These are phyloP conservation scores for Podosphaera leucotricha DNA, from an alignment of 2,329 filamentous ascomycete species.

Conservation along the genomic window DNA sequence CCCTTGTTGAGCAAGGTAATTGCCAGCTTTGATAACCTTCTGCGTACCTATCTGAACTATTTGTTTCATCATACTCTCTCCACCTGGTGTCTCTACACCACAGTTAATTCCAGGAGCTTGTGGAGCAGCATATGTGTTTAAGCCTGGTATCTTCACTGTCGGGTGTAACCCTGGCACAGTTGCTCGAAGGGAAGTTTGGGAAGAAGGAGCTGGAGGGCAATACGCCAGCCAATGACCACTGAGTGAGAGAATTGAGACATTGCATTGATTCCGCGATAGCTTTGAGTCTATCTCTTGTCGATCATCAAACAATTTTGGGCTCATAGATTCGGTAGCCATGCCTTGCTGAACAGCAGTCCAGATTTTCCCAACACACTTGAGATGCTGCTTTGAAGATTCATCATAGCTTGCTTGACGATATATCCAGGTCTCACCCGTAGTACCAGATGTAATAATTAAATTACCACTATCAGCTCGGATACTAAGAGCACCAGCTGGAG, in stretches of 20 bases:
- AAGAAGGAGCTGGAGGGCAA: conserved; percentile 46
- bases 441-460: conserved; percentile 52
- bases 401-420: conserved; percentile 32
- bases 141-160: conserved; percentile 29
- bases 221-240: conserved; percentile 57
- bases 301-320: conserved; percentile 3
- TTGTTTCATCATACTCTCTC: conserved; percentile 49
- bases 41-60: conserved; percentile 61
- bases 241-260: conserved; percentile 43
- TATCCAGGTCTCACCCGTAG: conserved; percentile 71
- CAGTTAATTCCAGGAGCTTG: conserved; percentile 43
- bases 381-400: conserved; percentile 1
- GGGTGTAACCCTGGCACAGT: conserved; percentile 29
- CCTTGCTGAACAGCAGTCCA: conserved; percentile 67
- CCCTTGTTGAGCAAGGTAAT: conserved; percentile 59
- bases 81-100: conserved; percentile 46
- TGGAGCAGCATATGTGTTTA: conserved; percentile 39
- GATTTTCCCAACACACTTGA: conserved; percentile 55
- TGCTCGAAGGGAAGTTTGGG: conserved; percentile 45
- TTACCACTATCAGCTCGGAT: conserved; percentile 50
- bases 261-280: conserved; percentile 19
- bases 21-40: conserved; percentile 46
- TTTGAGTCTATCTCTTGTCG: conserved; percentile 8
- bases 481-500: conserved; percentile 47
- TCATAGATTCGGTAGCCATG: conserved; percentile 18